A percentile compares a stretch with the other conserved stretches of the same genome.
Conservation (phyloP, 495 filamentous ascomycete species). For the Penicillium angulare region DNA sequence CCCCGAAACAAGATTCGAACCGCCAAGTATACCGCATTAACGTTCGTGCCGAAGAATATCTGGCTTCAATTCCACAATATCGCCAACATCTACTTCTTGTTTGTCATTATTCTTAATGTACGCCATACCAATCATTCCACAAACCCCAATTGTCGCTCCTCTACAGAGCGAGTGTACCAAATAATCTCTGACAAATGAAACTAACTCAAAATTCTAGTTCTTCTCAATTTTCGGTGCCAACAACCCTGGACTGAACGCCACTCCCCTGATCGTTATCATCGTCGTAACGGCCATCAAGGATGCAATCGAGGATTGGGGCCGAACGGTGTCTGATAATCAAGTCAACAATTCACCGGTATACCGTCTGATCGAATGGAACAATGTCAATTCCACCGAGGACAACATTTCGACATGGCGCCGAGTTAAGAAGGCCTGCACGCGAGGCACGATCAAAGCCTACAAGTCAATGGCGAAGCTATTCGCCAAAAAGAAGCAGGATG, state of each 20-base stretch:
- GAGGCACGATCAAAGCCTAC: conserved; percentile 58
- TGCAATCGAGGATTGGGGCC: conserved; percentile 94
- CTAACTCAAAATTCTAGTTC: conserved; percentile 68
- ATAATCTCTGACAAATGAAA: no score
- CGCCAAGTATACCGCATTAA: conserved; percentile 92
- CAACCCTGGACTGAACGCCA: conserved; percentile 85
- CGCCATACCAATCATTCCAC: conserved; percentile 31
- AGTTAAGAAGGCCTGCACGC: conserved; percentile 85
- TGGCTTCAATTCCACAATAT: conserved; percentile 99
- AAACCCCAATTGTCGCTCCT: not conserved
- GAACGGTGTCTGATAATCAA: conserved; percentile 88
- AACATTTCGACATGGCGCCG: conserved; percentile 82
- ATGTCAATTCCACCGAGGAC: conserved; percentile 90
- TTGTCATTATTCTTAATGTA: conserved; percentile 92
- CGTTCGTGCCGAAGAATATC: conserved; percentile 96
- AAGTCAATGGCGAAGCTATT: conserved; percentile 45
- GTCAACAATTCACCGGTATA: conserved; percentile 97
- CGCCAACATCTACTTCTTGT: conserved; percentile 97
- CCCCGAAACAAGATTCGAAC: conserved; percentile 96
- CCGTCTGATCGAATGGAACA: conserved; percentile 80
- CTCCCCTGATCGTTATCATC: conserved; percentile 94
- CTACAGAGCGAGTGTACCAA: no score
- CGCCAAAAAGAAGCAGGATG: conserved; percentile 35
- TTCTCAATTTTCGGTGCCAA: conserved; percentile 93
- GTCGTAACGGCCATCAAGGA: conserved; percentile 90